phyloP scores from a whole-genome alignment of 2,329 filamentous ascomycete species.

The Fusarium sp. region DNA sequence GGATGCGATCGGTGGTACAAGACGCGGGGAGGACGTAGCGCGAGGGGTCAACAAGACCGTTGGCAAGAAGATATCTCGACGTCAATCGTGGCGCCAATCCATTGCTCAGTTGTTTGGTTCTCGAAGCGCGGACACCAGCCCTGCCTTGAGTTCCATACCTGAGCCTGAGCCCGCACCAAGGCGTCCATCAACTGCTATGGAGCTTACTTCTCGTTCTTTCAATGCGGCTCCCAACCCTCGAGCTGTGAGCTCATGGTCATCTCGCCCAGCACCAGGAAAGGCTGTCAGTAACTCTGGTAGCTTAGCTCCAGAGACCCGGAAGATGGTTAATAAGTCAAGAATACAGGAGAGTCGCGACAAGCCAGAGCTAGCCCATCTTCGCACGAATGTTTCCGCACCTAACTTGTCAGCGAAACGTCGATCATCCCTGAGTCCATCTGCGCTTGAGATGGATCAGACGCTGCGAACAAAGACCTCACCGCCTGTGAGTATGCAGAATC shows the following conservation, averaged over 20 bases:
- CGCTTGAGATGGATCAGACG: conserved; percentile 21
- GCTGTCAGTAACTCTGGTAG: conserved; percentile 1
- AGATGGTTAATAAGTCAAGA: not conserved
- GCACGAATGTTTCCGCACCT: conserved; percentile 38
- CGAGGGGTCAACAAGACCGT: not conserved
- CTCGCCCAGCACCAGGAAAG: conserved; percentile 1
- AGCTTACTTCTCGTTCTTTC: not conserved
- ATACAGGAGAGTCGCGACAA: conserved; percentile 11
- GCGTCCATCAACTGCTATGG: conserved; percentile 19
- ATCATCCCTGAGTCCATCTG: conserved; percentile 7
- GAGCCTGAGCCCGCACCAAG: not conserved
- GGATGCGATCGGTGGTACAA: conserved; percentile 39
- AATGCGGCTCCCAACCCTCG: not conserved
- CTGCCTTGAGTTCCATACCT: not conserved
- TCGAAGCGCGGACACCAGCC: conserved; percentile 16
- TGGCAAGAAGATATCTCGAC: conserved; percentile 19
- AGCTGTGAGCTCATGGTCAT: not conserved
- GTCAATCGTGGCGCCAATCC: conserved; percentile 30
- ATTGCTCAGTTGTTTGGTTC: conserved; percentile 29
- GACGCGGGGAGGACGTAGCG: not conserved
- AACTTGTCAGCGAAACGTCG: conserved; percentile 35
- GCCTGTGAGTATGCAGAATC: conserved; percentile 54
- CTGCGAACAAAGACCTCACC: conserved; percentile 48
- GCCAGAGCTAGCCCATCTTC: conserved; percentile 23
- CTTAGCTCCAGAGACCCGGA: conserved; percentile 7